Evolutionary conservation across 192 early-diverging fungal genomes (phyloP), one percentile per base, ranked within the genome.

Genomic region (Podila verticillata): DNA sequence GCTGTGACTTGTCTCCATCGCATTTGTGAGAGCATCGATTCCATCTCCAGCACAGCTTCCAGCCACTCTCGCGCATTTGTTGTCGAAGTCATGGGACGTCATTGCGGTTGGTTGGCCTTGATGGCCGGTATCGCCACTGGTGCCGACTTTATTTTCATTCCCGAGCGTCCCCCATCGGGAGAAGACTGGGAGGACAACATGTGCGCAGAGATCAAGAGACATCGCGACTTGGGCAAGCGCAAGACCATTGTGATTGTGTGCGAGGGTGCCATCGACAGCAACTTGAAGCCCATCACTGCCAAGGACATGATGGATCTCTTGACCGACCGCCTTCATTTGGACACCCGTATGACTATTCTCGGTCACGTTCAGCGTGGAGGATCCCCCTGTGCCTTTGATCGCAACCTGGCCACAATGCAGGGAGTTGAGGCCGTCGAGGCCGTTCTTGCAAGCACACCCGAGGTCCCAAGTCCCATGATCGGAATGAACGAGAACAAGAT

Each of bases 321-420:
- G 63, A 88, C 92, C 8, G 86, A 92, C 28, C 86, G 92, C 12
- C 80, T 97, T 35, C 90, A 91, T 48, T 86, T 97, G 49, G 97
- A 99, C 82, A 97, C 96, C 8, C 91, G 97, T 10, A 96, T 98
- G 65, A 99, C 97, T 6, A 94, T 89, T 24, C 84, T 99, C 44
- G 97, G 97, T 15, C 97, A 99, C 70, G 94, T 96, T 31, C 97
- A 99, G 85, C 89, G 97, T 57, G 97, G 97, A 74, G 97, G 97
- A 13, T 87, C 90, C 8, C 96, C 97, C 12, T 91, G 92, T 71
- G 92, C 92, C 36, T 97, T 90, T 83, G 97, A 99, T 84, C 90
- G 97, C 35, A 96, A 94, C 75, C 78, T 98, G 70, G 96, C 93
- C 29, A 99, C 96, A 4, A 90, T 96, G 66, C 97, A 99, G 84